Percentiles rank a stretch among this genome's conserved stretches.
Conservation (phyloP, 1,284 basidiomycete species). For the Naganishia sp. region DNA sequence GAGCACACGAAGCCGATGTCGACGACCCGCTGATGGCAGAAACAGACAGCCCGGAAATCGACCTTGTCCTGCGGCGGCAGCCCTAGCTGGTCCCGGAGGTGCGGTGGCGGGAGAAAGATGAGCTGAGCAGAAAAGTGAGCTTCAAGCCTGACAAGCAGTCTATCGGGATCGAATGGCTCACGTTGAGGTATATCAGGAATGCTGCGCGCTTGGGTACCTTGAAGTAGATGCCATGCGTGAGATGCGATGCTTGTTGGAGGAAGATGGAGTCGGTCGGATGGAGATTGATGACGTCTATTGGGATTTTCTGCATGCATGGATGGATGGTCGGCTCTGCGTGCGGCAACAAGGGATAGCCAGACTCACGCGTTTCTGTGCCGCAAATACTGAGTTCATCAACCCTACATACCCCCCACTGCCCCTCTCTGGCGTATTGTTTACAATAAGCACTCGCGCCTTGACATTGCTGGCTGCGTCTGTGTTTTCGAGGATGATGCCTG, state of each 20-base stretch:
- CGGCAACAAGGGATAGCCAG: not conserved
- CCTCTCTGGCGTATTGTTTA: conserved; percentile 77
- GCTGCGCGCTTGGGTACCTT: conserved; percentile 76
- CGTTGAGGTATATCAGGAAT: conserved; percentile 83
- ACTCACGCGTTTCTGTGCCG: conserved; percentile 89
- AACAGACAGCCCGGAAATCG: conserved; percentile 96
- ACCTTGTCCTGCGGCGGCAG: conserved; percentile 91
- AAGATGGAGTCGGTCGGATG: conserved; percentile 90
- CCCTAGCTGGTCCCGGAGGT: conserved; percentile 73
- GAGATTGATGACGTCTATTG: conserved; percentile 93
- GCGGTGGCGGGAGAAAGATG: conserved; percentile 82
- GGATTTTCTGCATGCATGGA: conserved; percentile 73
- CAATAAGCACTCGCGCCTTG: conserved; percentile 82
- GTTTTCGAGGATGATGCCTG: conserved; percentile 33
- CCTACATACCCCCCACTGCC: conserved; percentile 64
- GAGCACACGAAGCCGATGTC: conserved; percentile 98
- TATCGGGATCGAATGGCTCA: conserved; percentile 49
- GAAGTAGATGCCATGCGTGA: conserved; percentile 93
- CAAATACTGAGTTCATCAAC: conserved; percentile 99
- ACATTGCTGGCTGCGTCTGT: conserved; percentile 58
- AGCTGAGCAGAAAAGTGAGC: conserved; percentile 60
- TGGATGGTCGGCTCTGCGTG: not conserved
- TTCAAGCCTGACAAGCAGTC: not conserved
- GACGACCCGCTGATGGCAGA: conserved; percentile 95
- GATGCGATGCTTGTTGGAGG: conserved; percentile 92